Evolutionary conservation across 1,284 basidiomycete genomes (phyloP).

Genomic region (Limonomyces culmigenus): DNA sequence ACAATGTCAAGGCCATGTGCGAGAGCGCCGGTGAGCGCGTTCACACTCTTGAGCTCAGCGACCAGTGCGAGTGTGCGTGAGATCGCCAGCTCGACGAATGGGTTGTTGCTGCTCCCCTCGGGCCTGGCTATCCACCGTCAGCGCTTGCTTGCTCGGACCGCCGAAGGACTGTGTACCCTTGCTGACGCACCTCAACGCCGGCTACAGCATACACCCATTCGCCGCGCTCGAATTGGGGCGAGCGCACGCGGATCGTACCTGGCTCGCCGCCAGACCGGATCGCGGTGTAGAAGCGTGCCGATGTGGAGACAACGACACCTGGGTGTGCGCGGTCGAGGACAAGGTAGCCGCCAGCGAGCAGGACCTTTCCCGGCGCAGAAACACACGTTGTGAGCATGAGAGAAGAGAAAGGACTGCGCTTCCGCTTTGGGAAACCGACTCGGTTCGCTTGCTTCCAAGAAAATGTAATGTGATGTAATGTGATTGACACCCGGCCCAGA

Average conservation of each 20-base stretch:
- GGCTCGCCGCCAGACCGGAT: conserved; percentile 20
- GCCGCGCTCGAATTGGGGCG: conserved; percentile 80
- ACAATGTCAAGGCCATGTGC: conserved; percentile 49
- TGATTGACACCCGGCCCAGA: too few species aligned
- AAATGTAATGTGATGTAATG: too few species aligned
- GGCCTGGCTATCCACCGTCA: too few species aligned
- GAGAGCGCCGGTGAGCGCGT: conserved; percentile 27
- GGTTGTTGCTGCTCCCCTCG: conserved; percentile 42
- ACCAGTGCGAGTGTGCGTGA: conserved; percentile 60
- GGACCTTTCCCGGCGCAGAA: conserved; percentile 90
- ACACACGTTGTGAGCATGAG: too few species aligned
- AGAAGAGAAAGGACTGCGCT: too few species aligned
- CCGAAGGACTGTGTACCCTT: too few species aligned
- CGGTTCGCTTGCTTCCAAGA: too few species aligned
- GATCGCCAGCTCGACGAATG: conserved; percentile 83
- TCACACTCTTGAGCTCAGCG: conserved; percentile 32
- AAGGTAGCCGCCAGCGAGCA: conserved; percentile 88
- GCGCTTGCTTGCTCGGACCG: too few species aligned
- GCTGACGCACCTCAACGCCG: conserved; percentile 21
- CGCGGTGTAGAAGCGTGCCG: conserved; percentile 83
- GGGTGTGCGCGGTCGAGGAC: conserved; percentile 75
- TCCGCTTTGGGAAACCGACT: too few species aligned
- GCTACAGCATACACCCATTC: conserved; percentile 63
- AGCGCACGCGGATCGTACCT: conserved; percentile 51
- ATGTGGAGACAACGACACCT: conserved; percentile 80